phyloP scores from a whole-genome alignment of 306 rosid species.

The Gleditsia sinensis region DNA sequence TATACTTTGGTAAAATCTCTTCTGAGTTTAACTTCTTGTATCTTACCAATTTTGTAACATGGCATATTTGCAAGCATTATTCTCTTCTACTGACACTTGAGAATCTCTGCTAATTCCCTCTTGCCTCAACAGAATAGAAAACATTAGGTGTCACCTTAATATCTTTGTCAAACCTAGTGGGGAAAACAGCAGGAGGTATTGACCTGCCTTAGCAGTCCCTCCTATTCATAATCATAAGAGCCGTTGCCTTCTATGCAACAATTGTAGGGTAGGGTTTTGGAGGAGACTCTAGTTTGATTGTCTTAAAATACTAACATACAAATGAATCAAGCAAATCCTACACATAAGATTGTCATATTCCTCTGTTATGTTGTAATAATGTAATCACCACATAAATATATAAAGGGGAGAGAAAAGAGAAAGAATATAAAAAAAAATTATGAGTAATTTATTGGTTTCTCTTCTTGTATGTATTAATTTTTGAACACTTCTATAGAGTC shows the following conservation, averaged over 20 bases:
- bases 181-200: too few relatives aligned
- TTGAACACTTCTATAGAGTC: background rate
- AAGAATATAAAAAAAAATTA: background rate
- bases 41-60: background rate
- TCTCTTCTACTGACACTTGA: too few relatives aligned
- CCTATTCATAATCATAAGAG: too few relatives aligned
- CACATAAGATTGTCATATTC: background rate
- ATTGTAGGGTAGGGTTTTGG: conserved; percentile 19
- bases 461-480: conserved; percentile 5
- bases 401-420: background rate
- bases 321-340: background rate
- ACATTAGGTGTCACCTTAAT: too few relatives aligned
- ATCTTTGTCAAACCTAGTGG: too few relatives aligned
- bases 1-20: background rate
- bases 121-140: too few relatives aligned
- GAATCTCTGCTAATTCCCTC: too few relatives aligned
- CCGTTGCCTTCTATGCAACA: too few relatives aligned
- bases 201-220: too few relatives aligned
- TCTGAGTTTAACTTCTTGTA: background rate
- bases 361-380: too few relatives aligned
- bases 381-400: background rate
- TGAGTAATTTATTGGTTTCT: conserved; percentile 1
- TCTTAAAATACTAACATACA: background rate
- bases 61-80: too few relatives aligned
- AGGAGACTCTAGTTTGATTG: conserved; percentile 14